Evolutionary conservation across 805 yeast genomes (phyloP).

Genomic region (Teunomyces stri): DNA sequence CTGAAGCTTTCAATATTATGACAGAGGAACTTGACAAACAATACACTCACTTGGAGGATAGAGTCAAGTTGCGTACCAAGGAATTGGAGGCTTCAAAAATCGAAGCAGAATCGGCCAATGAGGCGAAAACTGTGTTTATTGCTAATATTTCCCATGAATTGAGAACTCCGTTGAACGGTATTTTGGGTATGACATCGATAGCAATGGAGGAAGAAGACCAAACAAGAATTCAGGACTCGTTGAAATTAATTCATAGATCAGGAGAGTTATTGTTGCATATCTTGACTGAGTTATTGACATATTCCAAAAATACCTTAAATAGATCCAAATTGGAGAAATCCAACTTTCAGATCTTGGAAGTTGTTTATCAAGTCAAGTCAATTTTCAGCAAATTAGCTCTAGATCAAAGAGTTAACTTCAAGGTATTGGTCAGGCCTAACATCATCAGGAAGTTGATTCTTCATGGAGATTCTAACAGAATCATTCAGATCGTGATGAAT

Average conservation of each 20-base stretch:
- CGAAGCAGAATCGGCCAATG: slow-evolving; percentile 92
- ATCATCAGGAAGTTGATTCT: slow-evolving; percentile 60
- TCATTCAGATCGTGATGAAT: slow-evolving; percentile 90
- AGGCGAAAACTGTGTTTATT: slow-evolving; percentile 90
- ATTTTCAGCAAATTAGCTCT: slow-evolving; percentile 79
- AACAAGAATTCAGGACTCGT: slow-evolving; percentile 64
- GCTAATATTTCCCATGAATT: slow-evolving; percentile 93
- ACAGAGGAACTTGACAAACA: slow-evolving; percentile 82
- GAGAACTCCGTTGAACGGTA: slow-evolving; percentile 94
- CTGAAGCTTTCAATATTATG: slow-evolving; percentile 90
- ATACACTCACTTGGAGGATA: slow-evolving; percentile 79
- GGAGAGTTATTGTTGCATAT: slow-evolving; percentile 90
- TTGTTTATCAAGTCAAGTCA: slow-evolving; percentile 79
- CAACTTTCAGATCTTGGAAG: slow-evolving; percentile 74
- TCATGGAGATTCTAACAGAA: slow-evolving; percentile 86
- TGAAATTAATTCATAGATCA: slow-evolving; percentile 81
- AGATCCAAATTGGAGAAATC: slow-evolving; percentile 79
- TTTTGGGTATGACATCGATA: slow-evolving; percentile 91
- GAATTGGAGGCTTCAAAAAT: slow-evolving; percentile 86
- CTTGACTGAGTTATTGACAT: slow-evolving; percentile 85
- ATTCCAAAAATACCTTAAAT: slow-evolving; percentile 87
- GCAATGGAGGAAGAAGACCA: slow-evolving; percentile 84
- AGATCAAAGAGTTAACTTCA: slow-evolving; percentile 70
- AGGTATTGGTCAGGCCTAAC: slow-evolving; percentile 63
- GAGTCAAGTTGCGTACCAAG: slow-evolving; percentile 81